These are phyloP conservation scores for Lotus japonicus DNA, from an alignment of 306 rosid genomes.

Conservation along the genomic window DNA sequence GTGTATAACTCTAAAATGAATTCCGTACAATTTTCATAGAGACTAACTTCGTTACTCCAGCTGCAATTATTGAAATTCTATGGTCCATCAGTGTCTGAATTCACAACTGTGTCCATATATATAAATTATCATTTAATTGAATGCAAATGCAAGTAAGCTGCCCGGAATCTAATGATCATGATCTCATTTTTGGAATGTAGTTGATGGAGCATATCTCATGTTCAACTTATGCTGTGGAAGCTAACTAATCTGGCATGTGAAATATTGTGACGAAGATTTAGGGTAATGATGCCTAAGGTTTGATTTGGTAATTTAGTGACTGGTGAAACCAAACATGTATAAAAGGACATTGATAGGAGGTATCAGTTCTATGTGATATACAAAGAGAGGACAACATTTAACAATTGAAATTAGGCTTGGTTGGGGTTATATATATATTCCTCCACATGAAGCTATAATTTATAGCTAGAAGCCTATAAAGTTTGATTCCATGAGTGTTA, in stretches of 20 bases:
- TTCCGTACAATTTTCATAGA: too few species aligned
- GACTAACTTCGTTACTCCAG: too few species aligned
- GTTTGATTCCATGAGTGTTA: constrained; percentile 19
- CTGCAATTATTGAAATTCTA: too few species aligned
- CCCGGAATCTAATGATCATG: constrained; percentile 29
- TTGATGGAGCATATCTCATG: not conserved
- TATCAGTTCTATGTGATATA: constrained; percentile 24
- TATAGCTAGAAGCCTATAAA: constrained; percentile 29
- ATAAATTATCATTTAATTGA: not conserved
- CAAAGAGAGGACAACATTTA: not conserved
- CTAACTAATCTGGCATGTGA: constrained; percentile 17
- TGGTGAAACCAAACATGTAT: constrained; percentile 23
- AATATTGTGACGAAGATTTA: constrained; percentile 16
- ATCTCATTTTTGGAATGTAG: constrained; percentile 22
- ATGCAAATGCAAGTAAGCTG: constrained; percentile 28
- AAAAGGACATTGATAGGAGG: constrained; percentile 20
- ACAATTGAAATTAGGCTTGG: not conserved
- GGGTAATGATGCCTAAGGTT: constrained; percentile 26
- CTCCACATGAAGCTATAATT: constrained; percentile 23
- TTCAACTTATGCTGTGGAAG: not conserved
- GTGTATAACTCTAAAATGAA: too few species aligned
- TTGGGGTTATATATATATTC: not conserved
- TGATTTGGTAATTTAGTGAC: constrained; percentile 22
- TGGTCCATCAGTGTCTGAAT: too few species aligned
- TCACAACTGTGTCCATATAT: too few species aligned